These are phyloP conservation scores for Microstroma glucosiphilum DNA, from an alignment of 1,284 basidiomycete genomes.

Conservation along the genomic window DNA sequence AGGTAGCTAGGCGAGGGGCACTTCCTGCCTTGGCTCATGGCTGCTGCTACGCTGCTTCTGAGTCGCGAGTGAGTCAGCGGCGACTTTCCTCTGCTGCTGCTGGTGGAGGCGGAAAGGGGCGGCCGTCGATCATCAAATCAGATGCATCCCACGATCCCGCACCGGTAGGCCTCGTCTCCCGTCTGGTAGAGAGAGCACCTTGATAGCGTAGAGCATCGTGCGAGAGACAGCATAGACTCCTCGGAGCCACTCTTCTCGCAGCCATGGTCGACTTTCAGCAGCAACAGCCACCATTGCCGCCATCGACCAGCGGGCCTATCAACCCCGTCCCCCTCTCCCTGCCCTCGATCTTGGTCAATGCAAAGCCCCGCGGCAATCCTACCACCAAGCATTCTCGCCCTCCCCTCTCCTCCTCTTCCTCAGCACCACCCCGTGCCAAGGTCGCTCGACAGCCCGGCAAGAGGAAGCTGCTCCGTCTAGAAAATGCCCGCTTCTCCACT, in stretches of 20 bases:
- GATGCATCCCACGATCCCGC: too few relatives aligned
- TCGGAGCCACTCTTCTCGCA: too few relatives aligned
- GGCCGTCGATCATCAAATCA: too few relatives aligned
- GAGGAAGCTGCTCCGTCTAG: not conserved
- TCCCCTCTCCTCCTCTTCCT: slow-evolving; percentile 14
- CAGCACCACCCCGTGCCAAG: not conserved
- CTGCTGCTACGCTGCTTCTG: too few relatives aligned
- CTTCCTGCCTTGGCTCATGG: too few relatives aligned
- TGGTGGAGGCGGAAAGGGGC: too few relatives aligned
- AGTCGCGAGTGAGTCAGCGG: too few relatives aligned
- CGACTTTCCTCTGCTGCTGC: too few relatives aligned
- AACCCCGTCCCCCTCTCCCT: slow-evolving; percentile 16
- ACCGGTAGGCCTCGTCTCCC: too few relatives aligned
- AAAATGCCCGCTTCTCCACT: not conserved
- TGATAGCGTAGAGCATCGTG: not conserved
- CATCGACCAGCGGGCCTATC: not conserved
- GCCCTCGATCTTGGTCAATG: slow-evolving; percentile 25
- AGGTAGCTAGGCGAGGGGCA: too few relatives aligned
- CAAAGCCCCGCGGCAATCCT: not conserved
- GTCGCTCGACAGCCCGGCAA: slow-evolving; percentile 11
- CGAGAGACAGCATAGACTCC: too few relatives aligned
- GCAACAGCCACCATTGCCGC: not conserved
- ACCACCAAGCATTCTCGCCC: slow-evolving; percentile 12
- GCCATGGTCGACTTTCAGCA: not conserved
- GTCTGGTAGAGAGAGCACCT: too few relatives aligned